Percentiles rank a stretch among this genome's conserved stretches.
These are phyloP conservation scores for Primulina tabacum DNA, from an alignment of 257 asterid species.

Conservation along the genomic window DNA sequence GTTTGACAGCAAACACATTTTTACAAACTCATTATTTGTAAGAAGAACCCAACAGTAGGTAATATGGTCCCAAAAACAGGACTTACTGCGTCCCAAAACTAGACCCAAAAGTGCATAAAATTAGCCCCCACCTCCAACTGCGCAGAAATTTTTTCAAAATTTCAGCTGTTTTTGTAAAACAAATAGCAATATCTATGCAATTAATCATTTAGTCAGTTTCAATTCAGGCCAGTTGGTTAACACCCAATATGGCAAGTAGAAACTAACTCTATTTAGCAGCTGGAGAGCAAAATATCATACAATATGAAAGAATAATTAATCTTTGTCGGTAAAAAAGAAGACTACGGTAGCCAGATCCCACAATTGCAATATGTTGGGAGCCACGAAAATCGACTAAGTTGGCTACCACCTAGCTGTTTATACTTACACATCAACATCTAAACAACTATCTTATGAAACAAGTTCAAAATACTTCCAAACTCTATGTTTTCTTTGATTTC, in stretches of 20 bases:
- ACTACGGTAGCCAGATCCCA: conserved; percentile 2
- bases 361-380: background rate
- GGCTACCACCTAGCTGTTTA: background rate
- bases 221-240: no score
- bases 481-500: background rate
- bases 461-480: background rate
- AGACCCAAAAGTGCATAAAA: background rate
- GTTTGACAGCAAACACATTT: background rate
- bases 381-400: background rate
- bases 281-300: background rate
- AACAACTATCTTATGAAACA: conserved; percentile 1
- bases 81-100: background rate
- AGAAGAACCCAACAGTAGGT: background rate
- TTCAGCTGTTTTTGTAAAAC: background rate
- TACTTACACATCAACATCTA: background rate
- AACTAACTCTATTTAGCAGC: background rate
- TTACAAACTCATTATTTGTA: background rate
- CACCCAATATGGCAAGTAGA: no score
- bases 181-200: background rate
- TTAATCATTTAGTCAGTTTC: no score
- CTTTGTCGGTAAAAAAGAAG: no score
- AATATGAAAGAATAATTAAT: no score
- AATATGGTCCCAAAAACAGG: conserved; percentile 1
- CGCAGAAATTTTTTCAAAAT: no score
- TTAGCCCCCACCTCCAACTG: background rate